Percentiles rank a stretch among this genome's conserved stretches.
Conservation (phyloP, 768 basidiomycete species). For the Mycena capillaripes region DNA sequence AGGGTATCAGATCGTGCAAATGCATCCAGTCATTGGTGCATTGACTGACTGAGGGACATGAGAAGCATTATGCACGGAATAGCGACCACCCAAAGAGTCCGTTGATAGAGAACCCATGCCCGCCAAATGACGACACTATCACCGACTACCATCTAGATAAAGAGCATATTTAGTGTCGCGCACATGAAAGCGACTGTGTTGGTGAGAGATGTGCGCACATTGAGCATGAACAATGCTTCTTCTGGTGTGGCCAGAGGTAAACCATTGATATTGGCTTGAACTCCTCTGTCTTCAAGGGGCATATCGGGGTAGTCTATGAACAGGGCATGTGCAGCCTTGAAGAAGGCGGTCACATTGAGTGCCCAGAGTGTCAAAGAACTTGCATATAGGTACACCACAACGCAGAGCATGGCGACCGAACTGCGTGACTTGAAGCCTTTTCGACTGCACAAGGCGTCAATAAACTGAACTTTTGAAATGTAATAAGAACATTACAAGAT, state of each 20-base stretch:
- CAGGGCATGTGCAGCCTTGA: not conserved
- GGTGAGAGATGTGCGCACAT: slow-evolving; percentile 1
- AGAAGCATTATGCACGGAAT: slow-evolving; percentile 18
- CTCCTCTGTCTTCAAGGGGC: not conserved
- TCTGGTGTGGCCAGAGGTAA: not conserved
- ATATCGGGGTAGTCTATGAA: slow-evolving; percentile 1
- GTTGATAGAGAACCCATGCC: slow-evolving; percentile 15
- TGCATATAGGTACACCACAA: slow-evolving; percentile 19
- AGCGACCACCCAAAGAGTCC: not conserved
- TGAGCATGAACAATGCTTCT: slow-evolving; percentile 24
- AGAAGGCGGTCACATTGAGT: not conserved
- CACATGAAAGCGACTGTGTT: not conserved
- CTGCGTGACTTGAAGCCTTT: slow-evolving; percentile 7
- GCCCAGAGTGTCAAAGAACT: slow-evolving; percentile 21
- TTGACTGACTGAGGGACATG: slow-evolving; percentile 17
- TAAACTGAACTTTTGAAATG: not conserved
- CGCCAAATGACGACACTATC: slow-evolving; percentile 30
- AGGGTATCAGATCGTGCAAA: not conserved
- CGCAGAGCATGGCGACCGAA: slow-evolving; percentile 12
- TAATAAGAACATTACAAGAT: not conserved
- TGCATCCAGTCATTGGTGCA: too few relatives aligned
- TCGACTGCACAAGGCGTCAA: not conserved
- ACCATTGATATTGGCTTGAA: not conserved
- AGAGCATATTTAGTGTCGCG: not conserved
- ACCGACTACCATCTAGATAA: slow-evolving; percentile 18